Evolutionary conservation across 179 eudicot species (phyloP), one percentile per base, ranked within the genome.

Genomic region (Beta corolliflora): DNA sequence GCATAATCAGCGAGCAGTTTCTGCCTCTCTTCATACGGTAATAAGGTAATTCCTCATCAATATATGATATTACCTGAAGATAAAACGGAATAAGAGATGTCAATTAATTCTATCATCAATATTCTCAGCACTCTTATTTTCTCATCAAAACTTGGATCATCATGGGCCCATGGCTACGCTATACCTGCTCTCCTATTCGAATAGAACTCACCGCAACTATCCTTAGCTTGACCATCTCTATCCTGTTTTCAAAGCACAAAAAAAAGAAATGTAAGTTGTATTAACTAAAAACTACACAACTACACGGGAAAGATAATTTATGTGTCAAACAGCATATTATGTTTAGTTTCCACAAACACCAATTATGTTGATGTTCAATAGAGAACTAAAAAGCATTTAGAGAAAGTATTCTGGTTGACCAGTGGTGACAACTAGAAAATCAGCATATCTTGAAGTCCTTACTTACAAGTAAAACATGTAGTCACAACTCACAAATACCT

Each of bases 21-120:
- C 81, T 90, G 99, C 83, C 98, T 90, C 82, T 94, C 97, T 79
- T 89, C 91, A 18, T 82, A 89, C 50, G n/a, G n/a, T n/a, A n/a
- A n/a, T n/a, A n/a, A n/a, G 95, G 89, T 67, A 94, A 87, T 44
- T 94, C 97, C 89, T 94, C 98, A 19, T 96, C 97, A 31, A 96
- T 92, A 80, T 94, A 96, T 56, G 99, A 96, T 67, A 96, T 94
- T 59, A 96, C 88, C 98, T 96, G 90, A 18, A 84, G 71, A 82
- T 29, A n/a, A 77, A 13, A 54, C 31, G 79, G 48, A 72, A 16
- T n/a, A 66, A 41, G 10, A 65, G n/a, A n/a, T n/a, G n/a, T 29
- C 31, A 60, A 25, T n/a, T 23, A 8, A 13, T 54, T 61, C 31
- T 29, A 53, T 52, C 19, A 25, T 31, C n/a, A 68, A 68, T 48